Base-by-base conservation (phyloP, 176 grass and related monocot species). In the Oryza glumipatula region DNA sequence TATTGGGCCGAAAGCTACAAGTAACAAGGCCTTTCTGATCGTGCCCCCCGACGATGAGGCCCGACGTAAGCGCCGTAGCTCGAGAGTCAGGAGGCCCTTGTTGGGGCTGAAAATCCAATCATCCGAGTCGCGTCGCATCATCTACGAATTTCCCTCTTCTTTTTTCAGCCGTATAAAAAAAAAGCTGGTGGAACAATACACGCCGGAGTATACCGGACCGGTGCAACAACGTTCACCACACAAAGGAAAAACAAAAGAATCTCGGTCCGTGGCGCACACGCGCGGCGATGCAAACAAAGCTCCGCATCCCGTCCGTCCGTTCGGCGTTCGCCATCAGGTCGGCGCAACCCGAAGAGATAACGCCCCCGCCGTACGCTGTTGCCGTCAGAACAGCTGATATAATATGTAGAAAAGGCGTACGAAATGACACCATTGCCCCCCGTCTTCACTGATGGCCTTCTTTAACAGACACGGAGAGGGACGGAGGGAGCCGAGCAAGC, bases 301-400 rank as follows among this genome's bases (percentile, higher is more conserved):
- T n/a, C 8, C 3, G 0, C 35, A 14, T 72, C 69, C 13, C 69
- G 38, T 45, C 39, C 73, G 28, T 11, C 65, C 41, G 39, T 48
- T 5, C 45, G 47, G n/a, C 79, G 26, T 17, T 58, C 33, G 0
- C 38, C 67, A 17, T 19, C 76, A 30, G 2, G 58, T 78, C 77
- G 61, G 54, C 26, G 3, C 44, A 49, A 3, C 5, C 21, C 43
- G 6, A 44, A 67, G 68, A 5, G 78, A 84, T 45, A 67, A 76
- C 10, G 5, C 43, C 43, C 9, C 43, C 43, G 41, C 75, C 33
- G 72, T 41, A 2, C 45, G 88, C 24, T 61, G 88, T 77, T 51
- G 45, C 68, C 63, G 63, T 48, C 32, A 24, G 43, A 47, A 66
- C 72, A 78, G 65, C 44, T 54, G 82, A 70, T 76, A 58, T 58